phyloP scores from a whole-genome alignment of 352 stramenopile species.

The Blastocystis sp. region DNA sequence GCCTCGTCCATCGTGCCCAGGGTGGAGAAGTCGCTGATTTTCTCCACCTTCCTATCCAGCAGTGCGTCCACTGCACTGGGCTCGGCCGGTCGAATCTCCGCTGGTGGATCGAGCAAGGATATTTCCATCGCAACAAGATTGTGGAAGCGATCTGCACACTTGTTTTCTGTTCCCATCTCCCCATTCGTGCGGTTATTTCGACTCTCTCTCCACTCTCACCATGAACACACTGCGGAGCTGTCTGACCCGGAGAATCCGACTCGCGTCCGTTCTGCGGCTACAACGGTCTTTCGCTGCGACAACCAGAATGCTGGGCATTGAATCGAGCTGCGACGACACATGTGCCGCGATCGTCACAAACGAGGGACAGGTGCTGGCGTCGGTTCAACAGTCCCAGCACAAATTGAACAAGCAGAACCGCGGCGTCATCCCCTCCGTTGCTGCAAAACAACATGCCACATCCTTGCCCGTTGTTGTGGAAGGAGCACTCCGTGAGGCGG shows the following conservation, averaged over 20 bases:
- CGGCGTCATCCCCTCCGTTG: constrained; percentile 48
- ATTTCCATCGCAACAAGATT: constrained; percentile 14
- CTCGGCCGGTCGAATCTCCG: background rate
- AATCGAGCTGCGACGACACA: constrained; percentile 66
- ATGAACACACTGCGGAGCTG: too few species aligned
- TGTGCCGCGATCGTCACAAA: constrained; percentile 41
- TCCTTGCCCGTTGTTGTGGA: constrained; percentile 55
- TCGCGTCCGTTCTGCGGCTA: too few species aligned
- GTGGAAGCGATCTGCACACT: background rate
- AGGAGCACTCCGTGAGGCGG: background rate
- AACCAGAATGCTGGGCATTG: constrained; percentile 19
- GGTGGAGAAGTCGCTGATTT: constrained; percentile 1
- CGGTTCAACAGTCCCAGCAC: constrained; percentile 31
- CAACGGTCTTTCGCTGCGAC: too few species aligned
- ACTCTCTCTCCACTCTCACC: too few species aligned
- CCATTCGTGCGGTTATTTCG: too few species aligned
- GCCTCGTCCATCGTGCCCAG: background rate
- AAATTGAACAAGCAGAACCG: constrained; percentile 43
- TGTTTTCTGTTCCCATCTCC: too few species aligned
- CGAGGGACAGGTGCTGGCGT: constrained; percentile 36
- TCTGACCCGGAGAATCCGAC: too few species aligned
- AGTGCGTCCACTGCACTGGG: background rate
- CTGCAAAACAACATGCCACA: background rate
- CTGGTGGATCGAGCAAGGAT: background rate
- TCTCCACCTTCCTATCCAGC: background rate